Percentiles rank a stretch among this genome's conserved stretches.
Evolutionary conservation across 345 rosid species (phyloP).

Genomic region (Bruguiera sexangula): DNA sequence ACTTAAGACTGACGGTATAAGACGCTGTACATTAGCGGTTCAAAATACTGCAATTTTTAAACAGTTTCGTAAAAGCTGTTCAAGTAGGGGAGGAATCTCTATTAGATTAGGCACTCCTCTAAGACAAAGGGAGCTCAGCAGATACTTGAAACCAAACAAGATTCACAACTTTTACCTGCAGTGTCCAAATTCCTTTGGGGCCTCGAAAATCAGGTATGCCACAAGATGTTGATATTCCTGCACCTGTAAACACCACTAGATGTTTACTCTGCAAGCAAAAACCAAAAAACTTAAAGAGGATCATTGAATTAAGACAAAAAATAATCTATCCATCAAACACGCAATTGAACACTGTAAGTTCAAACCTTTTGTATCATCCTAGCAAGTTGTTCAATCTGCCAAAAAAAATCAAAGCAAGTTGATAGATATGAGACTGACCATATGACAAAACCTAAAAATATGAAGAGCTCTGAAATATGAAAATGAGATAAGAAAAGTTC

Average conservation of each 20-base stretch:
- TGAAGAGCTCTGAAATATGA: background rate
- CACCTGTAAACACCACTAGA: conserved; percentile 96
- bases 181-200: conserved; percentile 96
- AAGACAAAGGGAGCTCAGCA: background rate
- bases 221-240: conserved; percentile 97
- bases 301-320: background rate
- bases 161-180: conserved; percentile 53
- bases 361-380: conserved; percentile 35
- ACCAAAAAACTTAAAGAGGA: background rate
- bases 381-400: conserved; percentile 30
- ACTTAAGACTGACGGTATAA: background rate
- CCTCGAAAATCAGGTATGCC: conserved; percentile 98
- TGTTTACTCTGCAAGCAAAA: conserved; percentile 89
- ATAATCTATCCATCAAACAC: background rate
- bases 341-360: background rate
- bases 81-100: background rate
- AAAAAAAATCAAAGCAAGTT: conserved; percentile 13
- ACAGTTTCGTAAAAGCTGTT: background rate
- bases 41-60: background rate
- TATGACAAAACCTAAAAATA: background rate
- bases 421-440: background rate
- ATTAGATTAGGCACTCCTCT: background rate
- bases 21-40: background rate
- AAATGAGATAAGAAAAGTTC: background rate
- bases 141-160: background rate